A percentile compares a stretch with the other conserved stretches of the same genome.
phyloP scores from a whole-genome alignment of 2,329 filamentous ascomycete genomes.

The Tolypocladium ovalisporum region DNA sequence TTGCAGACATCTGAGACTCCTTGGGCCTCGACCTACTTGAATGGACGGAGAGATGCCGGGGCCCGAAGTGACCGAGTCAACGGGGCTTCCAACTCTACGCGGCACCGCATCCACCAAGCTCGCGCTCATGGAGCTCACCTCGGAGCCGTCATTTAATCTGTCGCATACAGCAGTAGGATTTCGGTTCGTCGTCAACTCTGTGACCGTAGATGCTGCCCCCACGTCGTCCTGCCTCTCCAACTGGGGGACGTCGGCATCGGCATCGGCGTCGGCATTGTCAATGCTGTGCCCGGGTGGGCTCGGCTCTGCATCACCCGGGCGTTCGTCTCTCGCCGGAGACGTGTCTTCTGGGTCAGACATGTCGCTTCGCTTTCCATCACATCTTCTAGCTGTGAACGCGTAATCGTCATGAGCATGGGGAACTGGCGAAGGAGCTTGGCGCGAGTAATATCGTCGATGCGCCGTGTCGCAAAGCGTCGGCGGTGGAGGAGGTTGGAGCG shows the following conservation, averaged over 20 bases:
- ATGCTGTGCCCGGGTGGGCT: slow-evolving; percentile 3
- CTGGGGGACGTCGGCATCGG: slow-evolving; percentile 10
- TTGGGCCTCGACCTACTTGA: slow-evolving; percentile 43
- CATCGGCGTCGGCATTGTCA: slow-evolving; percentile 4
- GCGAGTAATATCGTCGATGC: not conserved
- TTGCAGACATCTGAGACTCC: not conserved
- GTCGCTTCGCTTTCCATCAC: slow-evolving; percentile 29
- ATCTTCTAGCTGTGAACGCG: slow-evolving; percentile 5
- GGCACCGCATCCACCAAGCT: slow-evolving; percentile 36
- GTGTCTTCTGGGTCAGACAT: slow-evolving; percentile 40
- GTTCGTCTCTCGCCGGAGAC: slow-evolving; percentile 26
- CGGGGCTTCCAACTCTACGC: slow-evolving; percentile 52
- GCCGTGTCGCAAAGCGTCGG: not conserved
- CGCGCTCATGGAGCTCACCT: slow-evolving; percentile 40
- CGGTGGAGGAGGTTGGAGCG: not conserved
- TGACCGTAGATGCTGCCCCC: slow-evolving; percentile 6
- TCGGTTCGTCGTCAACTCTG: slow-evolving; percentile 20
- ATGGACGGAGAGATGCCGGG: slow-evolving; percentile 79
- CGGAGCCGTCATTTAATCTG: slow-evolving; percentile 33
- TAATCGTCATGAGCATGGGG: not conserved
- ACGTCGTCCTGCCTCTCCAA: slow-evolving; percentile 4
- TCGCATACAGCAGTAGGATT: slow-evolving; percentile 35
- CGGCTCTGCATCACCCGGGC: slow-evolving; percentile 31
- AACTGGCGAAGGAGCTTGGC: not conserved
- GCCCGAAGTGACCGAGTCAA: slow-evolving; percentile 57